A percentile compares a stretch with the other conserved stretches of the same genome.
Conservation (phyloP, 176 grass and related monocot genomes). For the Saccharum officinarum region DNA sequence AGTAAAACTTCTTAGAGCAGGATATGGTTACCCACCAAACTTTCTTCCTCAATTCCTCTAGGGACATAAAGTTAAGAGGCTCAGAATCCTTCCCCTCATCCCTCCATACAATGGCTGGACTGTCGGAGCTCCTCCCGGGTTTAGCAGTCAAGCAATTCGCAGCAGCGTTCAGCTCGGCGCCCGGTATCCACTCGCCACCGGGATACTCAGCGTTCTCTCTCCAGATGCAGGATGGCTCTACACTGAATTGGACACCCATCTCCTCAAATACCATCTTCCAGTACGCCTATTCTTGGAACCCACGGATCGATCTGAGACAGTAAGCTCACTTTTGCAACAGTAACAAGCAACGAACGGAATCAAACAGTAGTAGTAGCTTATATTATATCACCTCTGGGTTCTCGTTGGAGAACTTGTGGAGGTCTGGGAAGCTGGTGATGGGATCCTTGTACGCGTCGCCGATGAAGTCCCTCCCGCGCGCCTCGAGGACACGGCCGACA, state of each 20-base stretch:
- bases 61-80: conserved; percentile 64
- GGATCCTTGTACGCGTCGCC: conserved; percentile 73
- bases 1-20: not conserved
- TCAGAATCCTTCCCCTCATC: conserved; percentile 76
- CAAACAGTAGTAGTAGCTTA: not conserved
- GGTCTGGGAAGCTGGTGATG: conserved; percentile 62
- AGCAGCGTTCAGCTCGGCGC: conserved; percentile 70
- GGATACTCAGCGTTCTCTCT: conserved; percentile 47
- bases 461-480: conserved; percentile 62
- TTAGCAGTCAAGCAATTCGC: conserved; percentile 69
- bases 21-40: conserved; percentile 79
- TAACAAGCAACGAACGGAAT: not conserved
- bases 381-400: conserved; percentile 72
- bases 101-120: conserved; percentile 69
- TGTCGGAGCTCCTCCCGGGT: conserved; percentile 44
- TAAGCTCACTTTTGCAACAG: conserved; percentile 2
- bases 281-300: conserved; percentile 48
- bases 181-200: conserved; percentile 78
- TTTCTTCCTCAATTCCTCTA: conserved; percentile 70
- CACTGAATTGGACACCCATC: conserved; percentile 71
- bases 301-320: not conserved
- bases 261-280: conserved; percentile 92
- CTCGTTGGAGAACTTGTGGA: conserved; percentile 71
- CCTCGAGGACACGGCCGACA: conserved; percentile 73
- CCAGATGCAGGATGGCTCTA: conserved; percentile 68